Percentiles rank a stretch among this genome's conserved stretches.
Conservation (phyloP, 2,329 filamentous ascomycete species). For the Paecilomyces niveus region DNA sequence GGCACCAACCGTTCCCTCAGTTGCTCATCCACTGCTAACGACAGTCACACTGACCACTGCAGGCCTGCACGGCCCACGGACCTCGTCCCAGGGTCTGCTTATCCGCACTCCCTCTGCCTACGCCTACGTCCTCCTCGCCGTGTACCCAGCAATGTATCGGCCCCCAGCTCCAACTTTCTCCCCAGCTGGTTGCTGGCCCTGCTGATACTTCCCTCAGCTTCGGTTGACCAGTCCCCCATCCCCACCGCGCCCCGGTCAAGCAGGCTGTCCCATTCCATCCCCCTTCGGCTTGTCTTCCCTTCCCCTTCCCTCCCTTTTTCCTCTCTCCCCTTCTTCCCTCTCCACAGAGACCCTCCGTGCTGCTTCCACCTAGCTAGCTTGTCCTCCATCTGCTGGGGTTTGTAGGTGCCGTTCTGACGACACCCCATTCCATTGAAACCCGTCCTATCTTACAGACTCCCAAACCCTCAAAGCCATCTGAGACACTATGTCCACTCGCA, state of each 20-base stretch:
- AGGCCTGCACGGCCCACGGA: not conserved
- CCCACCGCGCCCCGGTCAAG: constrained; percentile 51
- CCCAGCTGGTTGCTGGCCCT: not conserved
- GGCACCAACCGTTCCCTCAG: not conserved
- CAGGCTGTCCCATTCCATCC: constrained; percentile 45
- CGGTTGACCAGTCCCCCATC: constrained; percentile 18
- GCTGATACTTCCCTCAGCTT: constrained; percentile 15
- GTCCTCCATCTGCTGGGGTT: not conserved
- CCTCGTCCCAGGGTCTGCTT: not conserved
- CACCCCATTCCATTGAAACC: not conserved
- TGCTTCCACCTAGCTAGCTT: not conserved
- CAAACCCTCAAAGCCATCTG: not conserved
- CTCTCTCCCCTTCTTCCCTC: constrained; percentile 3
- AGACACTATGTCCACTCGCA: constrained; percentile 39
- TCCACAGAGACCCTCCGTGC: constrained; percentile 8
- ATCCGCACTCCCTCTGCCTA: not conserved
- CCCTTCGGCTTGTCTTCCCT: constrained; percentile 20
- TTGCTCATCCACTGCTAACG: too few species aligned
- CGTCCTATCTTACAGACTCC: not conserved
- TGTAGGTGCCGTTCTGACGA: not conserved
- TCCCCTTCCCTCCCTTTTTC: constrained; percentile 4
- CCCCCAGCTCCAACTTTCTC: not conserved
- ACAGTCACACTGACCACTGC: not conserved
- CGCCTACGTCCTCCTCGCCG: not conserved
- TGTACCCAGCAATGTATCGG: not conserved